Percentiles rank a stretch among this genome's conserved stretches.
Evolutionary conservation across 1,139 yeast genomes (phyloP).

Genomic region (Kodamaea sp.): DNA sequence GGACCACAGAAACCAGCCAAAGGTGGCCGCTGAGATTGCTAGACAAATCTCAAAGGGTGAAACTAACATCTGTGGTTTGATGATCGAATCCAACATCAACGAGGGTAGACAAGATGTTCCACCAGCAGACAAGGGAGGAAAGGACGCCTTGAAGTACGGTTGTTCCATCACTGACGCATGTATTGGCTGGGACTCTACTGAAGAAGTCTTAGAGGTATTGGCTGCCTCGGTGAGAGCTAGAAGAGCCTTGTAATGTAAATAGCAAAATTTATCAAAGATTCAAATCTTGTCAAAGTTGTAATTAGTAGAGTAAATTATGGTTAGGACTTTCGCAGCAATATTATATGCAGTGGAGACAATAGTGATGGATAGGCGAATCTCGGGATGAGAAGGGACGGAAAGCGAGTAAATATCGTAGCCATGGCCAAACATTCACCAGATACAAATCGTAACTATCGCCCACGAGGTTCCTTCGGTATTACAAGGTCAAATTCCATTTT

Average conservation of each 20-base stretch:
- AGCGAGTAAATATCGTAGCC: no score
- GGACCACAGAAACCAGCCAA: constrained; percentile 89
- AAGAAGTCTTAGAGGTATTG: constrained; percentile 63
- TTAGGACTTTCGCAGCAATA: no score
- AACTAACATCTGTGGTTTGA: constrained; percentile 80
- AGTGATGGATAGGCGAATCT: no score
- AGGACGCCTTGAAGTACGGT: constrained; percentile 76
- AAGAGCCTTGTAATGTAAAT: constrained; percentile 40
- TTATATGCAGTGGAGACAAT: no score
- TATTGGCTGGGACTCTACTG: constrained; percentile 86
- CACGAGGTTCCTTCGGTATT: no score
- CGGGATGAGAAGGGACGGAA: no score
- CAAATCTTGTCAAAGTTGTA: no score
- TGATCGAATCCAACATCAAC: constrained; percentile 90
- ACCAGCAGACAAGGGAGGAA: constrained; percentile 66
- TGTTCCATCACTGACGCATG: constrained; percentile 97
- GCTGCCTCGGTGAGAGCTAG: constrained; percentile 80
- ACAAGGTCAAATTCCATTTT: no score
- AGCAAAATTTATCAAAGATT: no score
- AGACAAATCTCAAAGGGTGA: constrained; percentile 81
- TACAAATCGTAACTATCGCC: no score
- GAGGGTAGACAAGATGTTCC: constrained; percentile 95
- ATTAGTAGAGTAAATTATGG: no score
- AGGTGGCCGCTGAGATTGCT: constrained; percentile 79
- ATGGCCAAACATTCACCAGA: no score